These are phyloP conservation scores for Inosperma sp. DNA, from an alignment of 768 basidiomycete genomes.

Conservation along the genomic window DNA sequence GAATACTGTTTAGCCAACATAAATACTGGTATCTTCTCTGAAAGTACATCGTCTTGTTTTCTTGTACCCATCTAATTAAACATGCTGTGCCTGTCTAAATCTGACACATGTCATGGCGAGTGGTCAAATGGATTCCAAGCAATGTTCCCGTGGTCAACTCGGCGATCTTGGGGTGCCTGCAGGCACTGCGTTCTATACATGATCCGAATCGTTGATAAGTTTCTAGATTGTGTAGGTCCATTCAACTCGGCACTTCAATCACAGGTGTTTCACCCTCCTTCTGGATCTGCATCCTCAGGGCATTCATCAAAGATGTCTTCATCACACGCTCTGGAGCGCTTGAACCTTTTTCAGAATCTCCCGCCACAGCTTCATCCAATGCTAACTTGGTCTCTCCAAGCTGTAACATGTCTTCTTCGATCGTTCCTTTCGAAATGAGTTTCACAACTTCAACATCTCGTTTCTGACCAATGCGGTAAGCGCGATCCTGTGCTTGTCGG, in stretches of 20 bases:
- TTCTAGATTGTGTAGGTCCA: slow-evolving; percentile 1
- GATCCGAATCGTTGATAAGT: too few species aligned
- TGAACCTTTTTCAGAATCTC: slow-evolving; percentile 60
- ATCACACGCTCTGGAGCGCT: slow-evolving; percentile 73
- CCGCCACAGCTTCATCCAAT: slow-evolving; percentile 91
- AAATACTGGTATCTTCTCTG: too few species aligned
- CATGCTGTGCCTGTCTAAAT: too few species aligned
- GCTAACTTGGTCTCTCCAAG: slow-evolving; percentile 88
- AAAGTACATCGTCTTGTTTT: too few species aligned
- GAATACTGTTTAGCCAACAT: too few species aligned
- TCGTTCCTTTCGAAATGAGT: slow-evolving; percentile 84
- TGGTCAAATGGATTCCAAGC: too few species aligned
- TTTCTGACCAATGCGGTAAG: slow-evolving; percentile 95
- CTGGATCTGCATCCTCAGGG: slow-evolving; percentile 78
- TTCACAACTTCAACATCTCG: slow-evolving; percentile 93
- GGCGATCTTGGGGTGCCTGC: too few species aligned
- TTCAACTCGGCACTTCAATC: not conserved
- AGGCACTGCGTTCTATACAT: too few species aligned
- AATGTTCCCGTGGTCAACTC: too few species aligned
- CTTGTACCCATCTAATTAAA: too few species aligned
- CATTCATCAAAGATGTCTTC: slow-evolving; percentile 82
- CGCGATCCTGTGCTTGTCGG: slow-evolving; percentile 94
- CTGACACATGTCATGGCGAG: too few species aligned
- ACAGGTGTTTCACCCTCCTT: slow-evolving; percentile 35
- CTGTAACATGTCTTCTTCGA: slow-evolving; percentile 93